Evolutionary conservation across 1,284 basidiomycete genomes (phyloP).

Genomic region (Cryptococcus sp.): DNA sequence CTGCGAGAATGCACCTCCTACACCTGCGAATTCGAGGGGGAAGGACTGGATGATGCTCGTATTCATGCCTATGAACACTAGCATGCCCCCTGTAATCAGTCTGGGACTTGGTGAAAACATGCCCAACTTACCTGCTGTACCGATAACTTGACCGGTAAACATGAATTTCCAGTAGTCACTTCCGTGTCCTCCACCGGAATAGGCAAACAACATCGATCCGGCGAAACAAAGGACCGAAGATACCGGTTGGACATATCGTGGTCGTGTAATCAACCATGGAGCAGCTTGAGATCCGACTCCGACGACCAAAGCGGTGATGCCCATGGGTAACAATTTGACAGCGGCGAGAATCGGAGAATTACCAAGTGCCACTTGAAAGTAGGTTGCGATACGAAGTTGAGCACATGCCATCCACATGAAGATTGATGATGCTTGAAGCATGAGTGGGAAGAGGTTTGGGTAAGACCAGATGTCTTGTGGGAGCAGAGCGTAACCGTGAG

Average conservation of each 20-base stretch:
- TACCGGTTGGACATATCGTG: constrained; percentile 36
- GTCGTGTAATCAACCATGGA: constrained; percentile 37
- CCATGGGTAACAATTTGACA: constrained; percentile 43
- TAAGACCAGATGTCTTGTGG: constrained; percentile 41
- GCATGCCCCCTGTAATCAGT: constrained; percentile 35
- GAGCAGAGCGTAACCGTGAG: constrained; percentile 38
- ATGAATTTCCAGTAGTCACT: constrained; percentile 43
- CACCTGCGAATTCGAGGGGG: constrained; percentile 30
- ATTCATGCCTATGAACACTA: constrained; percentile 44
- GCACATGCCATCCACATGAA: constrained; percentile 42
- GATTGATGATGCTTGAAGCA: constrained; percentile 31
- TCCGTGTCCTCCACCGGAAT: constrained; percentile 34
- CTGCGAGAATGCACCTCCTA: constrained; percentile 38
- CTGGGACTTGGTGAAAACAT: too few species aligned
- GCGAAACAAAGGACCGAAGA: constrained; percentile 29
- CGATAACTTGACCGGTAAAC: constrained; percentile 41
- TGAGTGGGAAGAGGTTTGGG: constrained; percentile 44
- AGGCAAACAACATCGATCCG: constrained; percentile 42
- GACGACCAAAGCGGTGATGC: constrained; percentile 39
- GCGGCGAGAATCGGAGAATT: constrained; percentile 41
- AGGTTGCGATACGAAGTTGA: constrained; percentile 44
- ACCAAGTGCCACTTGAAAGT: constrained; percentile 37
- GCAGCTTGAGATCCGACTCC: constrained; percentile 30
- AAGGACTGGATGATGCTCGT: constrained; percentile 33
- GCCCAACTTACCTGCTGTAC: constrained; percentile 36